Evolutionary conservation across 805 yeast species (phyloP), one percentile per base, ranked within the genome.

Genomic region (Debaryomyces hansenii): DNA sequence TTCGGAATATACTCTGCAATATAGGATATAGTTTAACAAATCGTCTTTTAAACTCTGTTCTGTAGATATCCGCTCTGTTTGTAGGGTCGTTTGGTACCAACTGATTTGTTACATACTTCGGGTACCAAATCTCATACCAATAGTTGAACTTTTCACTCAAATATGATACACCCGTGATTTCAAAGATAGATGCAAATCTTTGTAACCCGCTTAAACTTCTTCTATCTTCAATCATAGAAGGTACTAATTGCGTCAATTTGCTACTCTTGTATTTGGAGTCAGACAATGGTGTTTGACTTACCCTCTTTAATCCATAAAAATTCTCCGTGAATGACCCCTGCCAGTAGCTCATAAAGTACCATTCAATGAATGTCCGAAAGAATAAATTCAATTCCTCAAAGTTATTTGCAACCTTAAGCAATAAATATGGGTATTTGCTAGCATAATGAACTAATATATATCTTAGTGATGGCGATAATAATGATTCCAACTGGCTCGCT

Each of bases 291-390:
- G 74, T 69, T 42, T 59, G 63, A 46, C 66, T 67, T 24, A 78
- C 77, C 40, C 96, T 72, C 59, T 90, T 90, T 52, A 92, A 67
- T 1, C 97, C 98, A 60, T 92, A 92, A 60, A 92, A 92, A 59
- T 87, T 87, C 63, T 92, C 97, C 0, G 96, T 89, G 58, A 92
- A 89, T 2, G 94, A 81, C 0, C 95, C 81, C 57, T 88, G 91
- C 89, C 94, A 87, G 41, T 74, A 72, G 42, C 70, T 77, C 41
- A 92, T 63, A 54, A 84, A 87, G 50, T 78, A 75, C 72, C 82
- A 82, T 63, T 94, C 97, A 1, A 92, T 68, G 3, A 77, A 47
- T 0, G 87, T 82, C 57, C 91, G 70, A 2, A 85, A 49, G 2
- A 79, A 48, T 3, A 85, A 62, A 55, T 85, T 85, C 32, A 90